Evolutionary conservation across 2,329 filamentous ascomycete genomes (phyloP).

Genomic region (Epichloe elymi): DNA sequence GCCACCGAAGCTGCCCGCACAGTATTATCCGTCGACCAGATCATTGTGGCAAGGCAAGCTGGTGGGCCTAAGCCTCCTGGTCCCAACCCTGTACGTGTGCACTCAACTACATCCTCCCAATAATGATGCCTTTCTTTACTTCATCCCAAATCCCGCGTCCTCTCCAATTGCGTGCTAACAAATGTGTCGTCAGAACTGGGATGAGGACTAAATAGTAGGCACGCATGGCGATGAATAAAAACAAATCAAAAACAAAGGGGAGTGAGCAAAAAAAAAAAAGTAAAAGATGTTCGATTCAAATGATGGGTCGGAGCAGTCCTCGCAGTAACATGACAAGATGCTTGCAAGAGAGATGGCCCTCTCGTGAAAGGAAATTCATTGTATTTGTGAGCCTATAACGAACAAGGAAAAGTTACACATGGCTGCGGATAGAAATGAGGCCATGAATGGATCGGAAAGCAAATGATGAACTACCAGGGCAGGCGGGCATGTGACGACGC

Average conservation of each 20-base stretch:
- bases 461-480: too few species aligned
- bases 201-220: constrained; percentile 39
- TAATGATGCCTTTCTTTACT: too few species aligned
- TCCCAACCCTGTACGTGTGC: constrained; percentile 56
- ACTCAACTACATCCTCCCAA: too few species aligned
- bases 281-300: background rate
- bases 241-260: background rate
- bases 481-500: too few species aligned
- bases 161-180: background rate
- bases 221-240: background rate
- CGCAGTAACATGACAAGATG: too few species aligned
- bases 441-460: too few species aligned
- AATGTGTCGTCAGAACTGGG: constrained; percentile 38
- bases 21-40: constrained; percentile 92
- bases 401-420: background rate
- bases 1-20: constrained; percentile 91
- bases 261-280: too few species aligned
- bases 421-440: too few species aligned
- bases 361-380: background rate
- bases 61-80: constrained; percentile 94
- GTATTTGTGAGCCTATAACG: background rate
- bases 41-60: constrained; percentile 94
- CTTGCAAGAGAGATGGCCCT: too few species aligned
- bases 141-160: too few species aligned
- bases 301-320: too few species aligned